Conservation (phyloP, 1,139 yeast genomes). For the Kurtzmaniella quercitrusa region DNA sequence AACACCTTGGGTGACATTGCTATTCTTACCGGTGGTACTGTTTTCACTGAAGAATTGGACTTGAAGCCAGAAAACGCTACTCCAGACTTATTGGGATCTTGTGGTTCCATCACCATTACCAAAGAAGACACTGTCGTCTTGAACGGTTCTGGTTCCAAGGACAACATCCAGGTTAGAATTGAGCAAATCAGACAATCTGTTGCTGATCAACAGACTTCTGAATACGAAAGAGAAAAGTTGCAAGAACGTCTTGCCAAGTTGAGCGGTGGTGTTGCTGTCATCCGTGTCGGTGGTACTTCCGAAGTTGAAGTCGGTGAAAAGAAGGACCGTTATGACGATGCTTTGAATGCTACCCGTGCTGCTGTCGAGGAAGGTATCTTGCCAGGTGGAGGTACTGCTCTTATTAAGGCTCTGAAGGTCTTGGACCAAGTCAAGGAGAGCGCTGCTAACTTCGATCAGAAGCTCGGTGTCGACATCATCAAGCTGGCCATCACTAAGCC, state of each 20-base stretch:
- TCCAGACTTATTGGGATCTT: slow-evolving; percentile 84
- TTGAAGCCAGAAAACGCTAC: slow-evolving; percentile 97
- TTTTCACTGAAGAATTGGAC: slow-evolving; percentile 96
- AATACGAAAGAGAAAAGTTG: slow-evolving; percentile 95
- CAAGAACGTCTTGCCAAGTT: slow-evolving; percentile 98
- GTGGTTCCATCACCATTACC: slow-evolving; percentile 91
- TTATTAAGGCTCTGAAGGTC: slow-evolving; percentile 86
- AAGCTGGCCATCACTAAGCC: slow-evolving; percentile 96
- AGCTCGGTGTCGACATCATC: slow-evolving; percentile 94
- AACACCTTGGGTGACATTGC: slow-evolving; percentile 97
- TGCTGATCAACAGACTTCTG: slow-evolving; percentile 70
- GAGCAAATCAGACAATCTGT: slow-evolving; percentile 92
- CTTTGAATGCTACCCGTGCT: slow-evolving; percentile 98
- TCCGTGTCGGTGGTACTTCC: slow-evolving; percentile 96
- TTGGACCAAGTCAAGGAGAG: slow-evolving; percentile 64
- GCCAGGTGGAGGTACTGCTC: slow-evolving; percentile 99
- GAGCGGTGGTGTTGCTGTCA: slow-evolving; percentile 98
- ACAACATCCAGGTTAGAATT: slow-evolving; percentile 82
- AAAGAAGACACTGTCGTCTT: slow-evolving; percentile 96
- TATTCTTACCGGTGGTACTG: slow-evolving; percentile 95
- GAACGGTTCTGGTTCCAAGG: slow-evolving; percentile 95
- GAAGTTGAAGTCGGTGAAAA: slow-evolving; percentile 99
- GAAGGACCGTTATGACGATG: slow-evolving; percentile 99
- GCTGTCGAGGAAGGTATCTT: slow-evolving; percentile 99
- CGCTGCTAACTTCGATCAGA: slow-evolving; percentile 93